These are phyloP conservation scores for Symmetrospora coprosmae DNA, from an alignment of 768 basidiomycete species.

Conservation along the genomic window DNA sequence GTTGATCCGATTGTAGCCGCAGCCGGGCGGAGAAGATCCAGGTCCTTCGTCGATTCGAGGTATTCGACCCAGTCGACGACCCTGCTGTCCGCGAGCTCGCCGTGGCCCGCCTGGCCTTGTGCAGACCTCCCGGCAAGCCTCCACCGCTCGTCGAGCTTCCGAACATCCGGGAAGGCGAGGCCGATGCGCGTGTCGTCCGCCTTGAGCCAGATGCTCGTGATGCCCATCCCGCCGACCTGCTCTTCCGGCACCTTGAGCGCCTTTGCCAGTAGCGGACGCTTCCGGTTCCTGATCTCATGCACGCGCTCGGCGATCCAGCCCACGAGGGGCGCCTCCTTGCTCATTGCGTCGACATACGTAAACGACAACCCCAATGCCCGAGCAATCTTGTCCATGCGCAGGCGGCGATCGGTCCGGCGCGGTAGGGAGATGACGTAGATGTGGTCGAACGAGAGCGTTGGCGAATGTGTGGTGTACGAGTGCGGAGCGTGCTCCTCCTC, in stretches of 20 bases:
- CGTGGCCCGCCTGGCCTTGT: neutral
- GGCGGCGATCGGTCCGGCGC: slow-evolving; percentile 28
- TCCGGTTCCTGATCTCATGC: slow-evolving; percentile 21
- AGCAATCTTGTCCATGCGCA: slow-evolving; percentile 32
- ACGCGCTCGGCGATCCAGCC: slow-evolving; percentile 33
- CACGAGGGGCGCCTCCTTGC: slow-evolving; percentile 29
- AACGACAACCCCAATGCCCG: slow-evolving; percentile 29
- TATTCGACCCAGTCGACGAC: slow-evolving; percentile 28
- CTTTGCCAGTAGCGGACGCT: slow-evolving; percentile 9
- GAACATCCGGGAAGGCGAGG: slow-evolving; percentile 2
- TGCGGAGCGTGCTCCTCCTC: slow-evolving; percentile 25
- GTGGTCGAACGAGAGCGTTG: slow-evolving; percentile 32
- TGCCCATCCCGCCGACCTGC: slow-evolving; percentile 22
- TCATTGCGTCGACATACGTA: slow-evolving; percentile 33
- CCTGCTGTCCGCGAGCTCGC: neutral
- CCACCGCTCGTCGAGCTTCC: slow-evolving; percentile 5
- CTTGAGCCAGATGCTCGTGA: slow-evolving; percentile 20
- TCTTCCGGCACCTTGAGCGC: neutral
- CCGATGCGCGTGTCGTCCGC: neutral
- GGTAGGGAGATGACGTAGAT: slow-evolving; percentile 33
- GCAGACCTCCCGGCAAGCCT: neutral
- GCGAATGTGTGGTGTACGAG: slow-evolving; percentile 26
- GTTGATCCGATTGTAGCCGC: too few species aligned
- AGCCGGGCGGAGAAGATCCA: neutral
- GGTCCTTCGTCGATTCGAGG: slow-evolving; percentile 26